Evolutionary conservation across 2,329 filamentous ascomycete genomes (phyloP), one percentile per base, ranked within the genome.

Genomic region (Cryphonectria radicalis): DNA sequence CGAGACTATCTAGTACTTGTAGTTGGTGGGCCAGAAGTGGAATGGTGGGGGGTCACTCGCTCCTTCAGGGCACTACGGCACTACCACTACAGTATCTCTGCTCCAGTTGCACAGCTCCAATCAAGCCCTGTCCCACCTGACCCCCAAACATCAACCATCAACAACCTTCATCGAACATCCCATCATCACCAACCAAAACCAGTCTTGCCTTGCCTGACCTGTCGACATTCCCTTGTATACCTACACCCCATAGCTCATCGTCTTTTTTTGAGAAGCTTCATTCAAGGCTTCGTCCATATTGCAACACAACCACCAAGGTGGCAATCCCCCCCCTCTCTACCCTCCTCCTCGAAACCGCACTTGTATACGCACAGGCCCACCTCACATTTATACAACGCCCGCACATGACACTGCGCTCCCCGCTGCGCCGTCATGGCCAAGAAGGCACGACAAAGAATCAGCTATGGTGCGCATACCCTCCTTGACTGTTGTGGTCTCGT

Each of bases 381-480:
- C 43, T 60, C 68, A 50, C 62, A 50, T 35, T 17, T 57, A 70
- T 57, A 70, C 57, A 10, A 62, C 63, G 53, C 42, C 65, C 46
- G 72, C 73, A 70, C 74, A 75, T 76, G 74, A 72, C 63, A 70
- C 70, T 63, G 62, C 46, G 62, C 62, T 42, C 62, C 35, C 57
- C 55, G 66, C 72, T 70, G 50, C 72, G 70, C 75, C 77, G 78
- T 74, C 74, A 91, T 90, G 88, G 87, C 88, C 82, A 89, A 87
- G 79, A 91, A 90, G 83, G 86, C 86, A 77, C 88, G 86, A 79
- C 88, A 90, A 82, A 87, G 88, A 81, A 89, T 91, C 83, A 90
- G 88, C 80, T 91, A 91, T 83, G 88, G 89, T 90, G 80, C 76
- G 86, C 82, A 69, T 70, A 72, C 68, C 68, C 67, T 50, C 63